Conservation (phyloP, 768 basidiomycete genomes). For the Pleurotus salmoneostramineus region DNA sequence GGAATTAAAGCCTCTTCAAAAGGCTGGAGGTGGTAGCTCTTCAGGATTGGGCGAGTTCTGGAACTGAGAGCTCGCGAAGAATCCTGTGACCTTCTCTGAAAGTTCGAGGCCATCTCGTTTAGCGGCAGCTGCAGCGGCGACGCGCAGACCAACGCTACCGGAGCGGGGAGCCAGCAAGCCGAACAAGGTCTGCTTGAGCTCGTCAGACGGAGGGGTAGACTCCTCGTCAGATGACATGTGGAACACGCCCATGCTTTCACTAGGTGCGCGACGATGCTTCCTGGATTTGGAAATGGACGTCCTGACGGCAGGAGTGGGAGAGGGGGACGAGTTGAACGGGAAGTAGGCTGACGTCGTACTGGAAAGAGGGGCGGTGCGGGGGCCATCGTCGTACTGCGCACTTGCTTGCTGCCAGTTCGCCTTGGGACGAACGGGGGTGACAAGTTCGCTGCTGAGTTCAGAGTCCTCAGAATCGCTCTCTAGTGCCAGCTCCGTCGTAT, state of each 20-base stretch:
- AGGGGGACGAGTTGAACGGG: slow-evolving; percentile 29
- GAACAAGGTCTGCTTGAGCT: slow-evolving; percentile 8
- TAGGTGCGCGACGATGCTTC: slow-evolving; percentile 58
- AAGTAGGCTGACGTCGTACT: slow-evolving; percentile 24
- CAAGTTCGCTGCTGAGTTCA: slow-evolving; percentile 29
- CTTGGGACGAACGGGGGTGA: slow-evolving; percentile 51
- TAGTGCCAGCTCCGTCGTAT: slow-evolving; percentile 47
- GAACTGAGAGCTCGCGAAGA: slow-evolving; percentile 79
- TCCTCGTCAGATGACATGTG: slow-evolving; percentile 74
- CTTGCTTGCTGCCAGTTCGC: slow-evolving; percentile 12
- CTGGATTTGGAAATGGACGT: slow-evolving; percentile 27
- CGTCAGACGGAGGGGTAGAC: slow-evolving; percentile 22
- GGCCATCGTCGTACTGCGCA: slow-evolving; percentile 31
- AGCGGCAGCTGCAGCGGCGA: slow-evolving; percentile 12
- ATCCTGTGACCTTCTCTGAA: slow-evolving; percentile 33
- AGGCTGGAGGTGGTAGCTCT: slow-evolving; percentile 47
- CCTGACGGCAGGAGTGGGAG: slow-evolving; percentile 10
- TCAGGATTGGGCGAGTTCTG: slow-evolving; percentile 87
- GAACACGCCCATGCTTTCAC: slow-evolving; percentile 62
- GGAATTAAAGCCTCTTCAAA: background rate
- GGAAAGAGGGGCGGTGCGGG: slow-evolving; percentile 49
- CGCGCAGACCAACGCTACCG: background rate
- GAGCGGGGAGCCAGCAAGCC: background rate
- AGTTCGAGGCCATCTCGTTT: slow-evolving; percentile 20
- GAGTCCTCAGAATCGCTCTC: slow-evolving; percentile 16